A percentile compares a stretch with the other conserved stretches of the same genome.
Evolutionary conservation across 768 basidiomycete species (phyloP).

Genomic region (Guyanaporus albipodus): DNA sequence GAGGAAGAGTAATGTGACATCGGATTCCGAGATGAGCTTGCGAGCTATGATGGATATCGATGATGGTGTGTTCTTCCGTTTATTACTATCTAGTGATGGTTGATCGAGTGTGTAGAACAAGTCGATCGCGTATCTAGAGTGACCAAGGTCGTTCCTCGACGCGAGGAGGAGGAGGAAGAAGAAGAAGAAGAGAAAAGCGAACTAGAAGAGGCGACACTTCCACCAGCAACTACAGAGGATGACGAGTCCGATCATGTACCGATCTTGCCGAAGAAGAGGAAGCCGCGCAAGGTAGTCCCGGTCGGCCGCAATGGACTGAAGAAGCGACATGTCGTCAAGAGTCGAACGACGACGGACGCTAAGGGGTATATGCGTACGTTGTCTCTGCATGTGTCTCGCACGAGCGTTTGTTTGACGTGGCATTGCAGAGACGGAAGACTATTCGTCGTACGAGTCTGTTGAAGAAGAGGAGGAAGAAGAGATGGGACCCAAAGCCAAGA

Average conservation of each 20-base stretch:
- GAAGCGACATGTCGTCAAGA: slow-evolving; percentile 65
- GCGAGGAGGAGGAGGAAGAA: slow-evolving; percentile 29
- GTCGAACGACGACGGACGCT: slow-evolving; percentile 48
- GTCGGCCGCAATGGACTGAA: slow-evolving; percentile 75
- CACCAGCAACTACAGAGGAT: slow-evolving; percentile 24
- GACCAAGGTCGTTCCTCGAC: slow-evolving; percentile 9
- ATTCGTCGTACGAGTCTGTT: slow-evolving; percentile 78
- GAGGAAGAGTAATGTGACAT: slow-evolving; percentile 36
- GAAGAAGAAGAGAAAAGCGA: slow-evolving; percentile 26
- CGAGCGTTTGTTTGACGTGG: background rate
- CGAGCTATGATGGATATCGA: slow-evolving; percentile 76
- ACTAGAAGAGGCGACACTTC: slow-evolving; percentile 31
- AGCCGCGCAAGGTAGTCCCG: slow-evolving; percentile 59
- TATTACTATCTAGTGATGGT: slow-evolving; percentile 6
- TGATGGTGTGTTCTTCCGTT: slow-evolving; percentile 50
- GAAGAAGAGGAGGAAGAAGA: slow-evolving; percentile 44
- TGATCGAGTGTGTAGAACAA: slow-evolving; percentile 18
- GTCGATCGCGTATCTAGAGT: slow-evolving; percentile 24
- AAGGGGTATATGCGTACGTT: slow-evolving; percentile 72
- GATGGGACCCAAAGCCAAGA: slow-evolving; percentile 19
- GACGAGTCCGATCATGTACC: slow-evolving; percentile 30
- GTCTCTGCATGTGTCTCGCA: background rate
- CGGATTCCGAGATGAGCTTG: slow-evolving; percentile 43
- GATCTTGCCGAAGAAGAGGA: slow-evolving; percentile 35
- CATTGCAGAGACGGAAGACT: slow-evolving; percentile 64